A percentile compares a stretch with the other conserved stretches of the same genome.
Evolutionary conservation across 257 asterid genomes (phyloP).

Genomic region (Scutellaria baicalensis): DNA sequence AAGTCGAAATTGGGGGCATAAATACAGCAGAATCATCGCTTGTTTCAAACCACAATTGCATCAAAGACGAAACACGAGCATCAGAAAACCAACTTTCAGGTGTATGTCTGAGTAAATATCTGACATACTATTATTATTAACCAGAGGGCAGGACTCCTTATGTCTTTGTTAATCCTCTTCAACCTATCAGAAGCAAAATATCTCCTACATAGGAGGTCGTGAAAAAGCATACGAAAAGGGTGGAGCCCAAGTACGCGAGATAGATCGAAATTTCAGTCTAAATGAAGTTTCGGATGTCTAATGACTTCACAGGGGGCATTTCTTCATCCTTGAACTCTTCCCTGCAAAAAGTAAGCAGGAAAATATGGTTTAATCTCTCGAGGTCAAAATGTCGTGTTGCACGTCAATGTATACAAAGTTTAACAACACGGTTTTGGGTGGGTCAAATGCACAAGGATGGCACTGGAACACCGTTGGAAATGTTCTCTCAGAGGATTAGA

Average conservation of each 20-base stretch:
- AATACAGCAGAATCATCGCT: slow-evolving; percentile 5
- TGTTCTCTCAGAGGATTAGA: not conserved
- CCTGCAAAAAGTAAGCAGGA: slow-evolving; percentile 31
- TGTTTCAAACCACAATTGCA: slow-evolving; percentile 10
- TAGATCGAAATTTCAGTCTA: slow-evolving; percentile 14
- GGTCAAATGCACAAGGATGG: not conserved
- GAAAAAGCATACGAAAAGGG: slow-evolving; percentile 12
- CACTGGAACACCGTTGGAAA: too few relatives aligned
- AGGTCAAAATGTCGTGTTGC: not conserved
- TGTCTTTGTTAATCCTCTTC: slow-evolving; percentile 17
- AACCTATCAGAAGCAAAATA: slow-evolving; percentile 21
- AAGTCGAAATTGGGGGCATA: not conserved
- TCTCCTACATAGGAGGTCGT: slow-evolving; percentile 25
- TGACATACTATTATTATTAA: slow-evolving; percentile 31
- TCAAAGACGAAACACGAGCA: slow-evolving; percentile 16
- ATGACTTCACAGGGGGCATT: slow-evolving; percentile 66
- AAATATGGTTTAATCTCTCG: not conserved
- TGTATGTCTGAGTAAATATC: slow-evolving; percentile 13
- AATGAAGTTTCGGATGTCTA: slow-evolving; percentile 81
- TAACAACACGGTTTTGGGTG: too few relatives aligned
- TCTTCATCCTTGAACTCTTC: slow-evolving; percentile 89
- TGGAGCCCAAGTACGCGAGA: not conserved
- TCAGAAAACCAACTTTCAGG: slow-evolving; percentile 8
- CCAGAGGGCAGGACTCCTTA: slow-evolving; percentile 5
- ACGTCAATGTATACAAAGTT: too few relatives aligned